A percentile compares a stretch with the other conserved stretches of the same genome.
These are phyloP conservation scores for Phytophthora pistaciae DNA, from an alignment of 352 stramenopile species.

Conservation along the genomic window DNA sequence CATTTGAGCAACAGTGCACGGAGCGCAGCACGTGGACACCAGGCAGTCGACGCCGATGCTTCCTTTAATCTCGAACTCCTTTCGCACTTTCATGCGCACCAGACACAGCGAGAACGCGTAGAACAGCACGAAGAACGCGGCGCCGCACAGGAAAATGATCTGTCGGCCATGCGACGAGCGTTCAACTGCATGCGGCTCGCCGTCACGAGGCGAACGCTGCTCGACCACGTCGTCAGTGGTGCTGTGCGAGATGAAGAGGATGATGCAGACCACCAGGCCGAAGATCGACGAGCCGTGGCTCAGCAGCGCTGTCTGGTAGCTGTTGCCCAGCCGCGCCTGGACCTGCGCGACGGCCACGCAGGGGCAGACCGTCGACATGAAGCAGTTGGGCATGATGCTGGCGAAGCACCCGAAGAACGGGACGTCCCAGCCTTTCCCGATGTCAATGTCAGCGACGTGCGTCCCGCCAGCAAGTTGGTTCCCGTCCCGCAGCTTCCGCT, in stretches of 20 bases:
- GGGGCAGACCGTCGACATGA: constrained; percentile 47
- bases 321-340: constrained; percentile 35
- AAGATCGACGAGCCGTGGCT: constrained; percentile 41
- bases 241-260: constrained; percentile 39
- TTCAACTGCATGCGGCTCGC: constrained; percentile 1
- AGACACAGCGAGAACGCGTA: constrained; percentile 37
- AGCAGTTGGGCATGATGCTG: constrained; percentile 51
- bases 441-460: constrained; percentile 28
- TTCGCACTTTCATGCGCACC: constrained; percentile 42
- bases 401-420: constrained; percentile 51
- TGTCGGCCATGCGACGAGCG: constrained; percentile 18
- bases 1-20: constrained; percentile 69
- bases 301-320: constrained; percentile 36
- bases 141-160: constrained; percentile 29
- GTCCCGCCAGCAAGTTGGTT: constrained; percentile 20
- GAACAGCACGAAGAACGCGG: constrained; percentile 30
- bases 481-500: constrained; percentile 23
- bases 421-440: constrained; percentile 33
- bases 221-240: constrained; percentile 14
- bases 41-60: constrained; percentile 23
- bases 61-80: constrained; percentile 54
- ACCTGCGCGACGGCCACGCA: constrained; percentile 54
- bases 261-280: constrained; percentile 37
- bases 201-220: not conserved
- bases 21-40: constrained; percentile 35